Conservation (phyloP, 1,284 basidiomycete genomes). For the Boletus sp. region DNA sequence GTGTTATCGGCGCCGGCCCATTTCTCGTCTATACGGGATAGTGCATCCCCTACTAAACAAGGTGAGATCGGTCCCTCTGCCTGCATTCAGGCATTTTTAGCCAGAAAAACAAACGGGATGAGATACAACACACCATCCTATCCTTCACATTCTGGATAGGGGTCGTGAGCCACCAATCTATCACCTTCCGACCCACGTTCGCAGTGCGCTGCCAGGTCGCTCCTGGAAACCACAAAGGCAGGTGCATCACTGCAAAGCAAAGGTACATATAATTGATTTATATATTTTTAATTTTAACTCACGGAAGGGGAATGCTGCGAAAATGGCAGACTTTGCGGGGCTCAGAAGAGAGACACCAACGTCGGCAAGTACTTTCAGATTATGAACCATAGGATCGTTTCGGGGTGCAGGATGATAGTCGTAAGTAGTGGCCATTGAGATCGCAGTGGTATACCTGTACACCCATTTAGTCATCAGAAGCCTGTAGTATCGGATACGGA, state of each 20-base stretch:
- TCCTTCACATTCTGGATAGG: conserved; percentile 4
- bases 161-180: conserved; percentile 15
- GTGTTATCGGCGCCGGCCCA: neutral
- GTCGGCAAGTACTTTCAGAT: conserved; percentile 3
- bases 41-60: conserved; percentile 15
- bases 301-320: conserved; percentile 16
- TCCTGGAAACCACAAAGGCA: conserved; percentile 17
- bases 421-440: conserved; percentile 13
- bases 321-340: neutral
- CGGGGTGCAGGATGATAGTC: conserved; percentile 11
- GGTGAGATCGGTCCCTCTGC: conserved; percentile 4
- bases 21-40: conserved; percentile 14
- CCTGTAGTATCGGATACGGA: neutral
- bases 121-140: conserved; percentile 11
- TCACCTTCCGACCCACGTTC: conserved; percentile 7
- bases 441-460: conserved; percentile 6
- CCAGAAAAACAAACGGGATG: neutral
- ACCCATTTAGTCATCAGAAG: neutral
- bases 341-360: conserved; percentile 4
- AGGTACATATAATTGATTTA: neutral
- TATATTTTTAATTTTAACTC: neutral
- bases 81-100: neutral
- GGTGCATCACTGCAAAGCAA: conserved; percentile 11
- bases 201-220: conserved; percentile 14
- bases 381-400: conserved; percentile 11